Conservation (phyloP, 495 filamentous ascomycete species). For the Amorphotheca resinae region DNA sequence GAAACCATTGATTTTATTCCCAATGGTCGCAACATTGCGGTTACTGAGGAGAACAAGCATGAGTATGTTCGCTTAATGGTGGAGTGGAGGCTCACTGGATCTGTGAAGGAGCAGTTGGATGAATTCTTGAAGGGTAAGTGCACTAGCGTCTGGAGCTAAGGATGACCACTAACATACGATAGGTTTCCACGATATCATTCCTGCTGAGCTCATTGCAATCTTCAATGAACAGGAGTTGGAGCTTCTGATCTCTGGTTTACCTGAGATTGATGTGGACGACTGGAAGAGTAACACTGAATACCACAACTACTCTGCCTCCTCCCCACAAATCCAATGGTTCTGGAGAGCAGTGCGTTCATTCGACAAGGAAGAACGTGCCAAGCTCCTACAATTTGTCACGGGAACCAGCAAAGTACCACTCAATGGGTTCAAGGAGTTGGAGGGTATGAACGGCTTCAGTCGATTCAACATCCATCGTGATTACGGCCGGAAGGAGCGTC, state of each 20-base stretch:
- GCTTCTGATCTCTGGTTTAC: constrained; percentile 89
- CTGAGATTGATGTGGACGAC: constrained; percentile 95
- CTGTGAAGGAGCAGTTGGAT: constrained; percentile 88
- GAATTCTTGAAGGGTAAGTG: constrained; percentile 78
- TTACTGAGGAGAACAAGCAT: constrained; percentile 97
- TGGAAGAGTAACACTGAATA: constrained; percentile 99
- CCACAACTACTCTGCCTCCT: constrained; percentile 91
- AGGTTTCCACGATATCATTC: constrained; percentile 98
- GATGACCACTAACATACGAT: constrained; percentile 2
- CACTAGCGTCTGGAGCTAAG: not conserved
- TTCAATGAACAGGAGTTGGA: constrained; percentile 99
- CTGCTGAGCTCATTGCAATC: constrained; percentile 85
- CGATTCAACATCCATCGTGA: constrained; percentile 98
- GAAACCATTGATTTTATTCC: constrained; percentile 77
- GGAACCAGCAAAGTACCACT: constrained; percentile 97
- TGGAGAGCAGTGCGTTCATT: constrained; percentile 97
- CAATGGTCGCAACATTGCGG: constrained; percentile 80
- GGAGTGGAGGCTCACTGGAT: constrained; percentile 83
- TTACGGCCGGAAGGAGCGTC: constrained; percentile 92
- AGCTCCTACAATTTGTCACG: constrained; percentile 95
- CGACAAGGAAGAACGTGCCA: constrained; percentile 97
- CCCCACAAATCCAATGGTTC: constrained; percentile 98
- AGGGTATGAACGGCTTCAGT: constrained; percentile 98
- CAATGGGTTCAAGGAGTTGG: constrained; percentile 97
- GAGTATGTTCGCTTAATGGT: constrained; percentile 89